Evolutionary conservation across 768 basidiomycete species (phyloP).

Genomic region (Kwoniella dejecticola): DNA sequence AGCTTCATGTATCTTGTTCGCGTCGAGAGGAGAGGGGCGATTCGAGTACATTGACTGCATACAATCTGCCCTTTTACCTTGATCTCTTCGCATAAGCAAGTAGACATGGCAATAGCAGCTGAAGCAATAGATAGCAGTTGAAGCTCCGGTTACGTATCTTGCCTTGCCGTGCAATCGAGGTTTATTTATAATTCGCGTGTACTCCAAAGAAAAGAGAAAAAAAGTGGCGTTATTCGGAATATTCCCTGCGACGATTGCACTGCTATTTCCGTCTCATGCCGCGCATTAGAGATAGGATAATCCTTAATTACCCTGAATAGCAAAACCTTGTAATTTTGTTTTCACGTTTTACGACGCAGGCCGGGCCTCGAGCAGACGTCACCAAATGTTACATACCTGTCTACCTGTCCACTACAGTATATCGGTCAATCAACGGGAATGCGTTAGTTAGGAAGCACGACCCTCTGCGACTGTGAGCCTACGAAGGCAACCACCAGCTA

Average conservation of each 20-base stretch:
- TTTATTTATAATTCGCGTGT: too few species aligned
- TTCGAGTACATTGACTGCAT: too few species aligned
- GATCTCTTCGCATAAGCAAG: too few species aligned
- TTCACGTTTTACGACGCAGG: neutral
- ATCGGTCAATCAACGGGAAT: neutral
- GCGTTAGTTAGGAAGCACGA: neutral
- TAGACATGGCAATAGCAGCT: too few species aligned
- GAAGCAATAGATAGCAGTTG: too few species aligned
- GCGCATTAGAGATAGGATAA: neutral
- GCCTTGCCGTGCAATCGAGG: too few species aligned
- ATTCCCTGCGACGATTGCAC: neutral
- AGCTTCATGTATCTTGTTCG: too few species aligned
- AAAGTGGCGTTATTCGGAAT: neutral
- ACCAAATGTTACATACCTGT: neutral
- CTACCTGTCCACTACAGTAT: too few species aligned
- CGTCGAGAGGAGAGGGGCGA: too few species aligned
- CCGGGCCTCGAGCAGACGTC: neutral
- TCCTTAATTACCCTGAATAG: neutral
- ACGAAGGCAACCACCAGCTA: neutral
- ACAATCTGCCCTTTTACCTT: too few species aligned
- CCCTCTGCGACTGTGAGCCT: neutral
- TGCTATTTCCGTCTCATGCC: conserved; percentile 6
- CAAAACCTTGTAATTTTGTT: neutral
- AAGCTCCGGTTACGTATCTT: too few species aligned
- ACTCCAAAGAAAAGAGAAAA: too few species aligned